Evolutionary conservation across 2,329 filamentous ascomycete genomes (phyloP).

Genomic region (Fusarium piperis): DNA sequence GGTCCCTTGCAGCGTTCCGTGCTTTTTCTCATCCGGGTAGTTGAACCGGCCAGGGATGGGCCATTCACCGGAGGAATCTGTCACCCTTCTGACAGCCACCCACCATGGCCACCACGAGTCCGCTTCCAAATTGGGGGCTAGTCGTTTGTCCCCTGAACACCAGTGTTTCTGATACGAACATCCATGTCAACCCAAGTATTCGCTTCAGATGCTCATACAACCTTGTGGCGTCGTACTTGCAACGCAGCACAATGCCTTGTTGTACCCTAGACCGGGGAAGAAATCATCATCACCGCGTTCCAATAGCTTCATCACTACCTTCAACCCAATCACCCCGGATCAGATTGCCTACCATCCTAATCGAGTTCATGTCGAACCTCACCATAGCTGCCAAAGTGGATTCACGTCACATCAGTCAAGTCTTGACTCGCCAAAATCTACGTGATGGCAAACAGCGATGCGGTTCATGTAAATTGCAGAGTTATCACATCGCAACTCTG

Average conservation of each 20-base stretch:
- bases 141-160: conserved; percentile 23
- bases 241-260: neutral
- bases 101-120: conserved; percentile 13
- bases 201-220: neutral
- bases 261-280: conserved; percentile 7
- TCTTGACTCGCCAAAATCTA: neutral
- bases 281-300: neutral
- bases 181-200: neutral
- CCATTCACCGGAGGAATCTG: conserved; percentile 14
- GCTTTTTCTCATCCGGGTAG: conserved; percentile 31
- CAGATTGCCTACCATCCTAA: neutral
- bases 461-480: neutral
- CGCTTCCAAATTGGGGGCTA: conserved; percentile 21
- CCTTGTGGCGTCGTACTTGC: neutral
- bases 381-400: neutral
- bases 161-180: conserved; percentile 34
- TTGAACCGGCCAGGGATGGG: conserved; percentile 32
- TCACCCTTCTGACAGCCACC: conserved; percentile 20
- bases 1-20: conserved; percentile 25
- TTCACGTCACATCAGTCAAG: neutral
- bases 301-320: neutral
- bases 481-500: neutral
- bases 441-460: neutral
- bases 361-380: neutral
- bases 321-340: conserved; percentile 1